phyloP scores from a whole-genome alignment of 495 filamentous ascomycete genomes.

The Clohesyomyces aquaticus region DNA sequence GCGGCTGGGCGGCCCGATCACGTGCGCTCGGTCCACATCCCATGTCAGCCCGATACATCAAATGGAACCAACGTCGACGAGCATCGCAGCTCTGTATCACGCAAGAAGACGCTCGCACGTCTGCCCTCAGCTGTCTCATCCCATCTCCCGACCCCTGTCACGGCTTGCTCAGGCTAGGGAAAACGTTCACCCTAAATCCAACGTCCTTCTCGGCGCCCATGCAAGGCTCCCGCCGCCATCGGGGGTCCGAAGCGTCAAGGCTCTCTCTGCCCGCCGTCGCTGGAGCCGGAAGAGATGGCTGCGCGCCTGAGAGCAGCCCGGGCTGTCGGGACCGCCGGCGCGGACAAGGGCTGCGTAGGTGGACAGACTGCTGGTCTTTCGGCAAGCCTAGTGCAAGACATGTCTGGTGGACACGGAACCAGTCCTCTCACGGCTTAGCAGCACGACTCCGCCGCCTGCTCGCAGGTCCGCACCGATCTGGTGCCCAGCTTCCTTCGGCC shows the following conservation, averaged over 20 bases:
- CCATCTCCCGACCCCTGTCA: neutral
- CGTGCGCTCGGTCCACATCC: slow-evolving; percentile 4
- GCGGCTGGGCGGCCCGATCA: slow-evolving; percentile 13
- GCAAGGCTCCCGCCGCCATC: too few species aligned
- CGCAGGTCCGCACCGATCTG: slow-evolving; percentile 18
- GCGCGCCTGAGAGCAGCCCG: slow-evolving; percentile 6
- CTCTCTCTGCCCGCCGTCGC: neutral
- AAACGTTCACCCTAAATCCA: slow-evolving; percentile 31
- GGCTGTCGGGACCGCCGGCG: slow-evolving; percentile 16
- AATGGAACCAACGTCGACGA: too few species aligned
- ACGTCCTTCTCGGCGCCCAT: slow-evolving; percentile 11
- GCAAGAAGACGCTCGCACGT: neutral
- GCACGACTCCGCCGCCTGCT: slow-evolving; percentile 20
- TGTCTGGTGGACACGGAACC: neutral
- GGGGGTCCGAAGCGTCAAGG: neutral
- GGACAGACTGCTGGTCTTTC: slow-evolving; percentile 6
- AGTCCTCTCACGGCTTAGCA: slow-evolving; percentile 28
- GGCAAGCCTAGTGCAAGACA: slow-evolving; percentile 17
- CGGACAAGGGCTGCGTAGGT: slow-evolving; percentile 14
- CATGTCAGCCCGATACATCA: neutral
- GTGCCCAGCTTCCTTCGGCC: slow-evolving; percentile 26
- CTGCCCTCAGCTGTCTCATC: neutral
- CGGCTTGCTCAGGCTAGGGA: slow-evolving; percentile 12
- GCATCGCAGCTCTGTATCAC: too few species aligned
- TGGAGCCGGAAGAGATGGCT: neutral